These are phyloP conservation scores for Morella rubra DNA, from an alignment of 306 rosid genomes.

Conservation along the genomic window DNA sequence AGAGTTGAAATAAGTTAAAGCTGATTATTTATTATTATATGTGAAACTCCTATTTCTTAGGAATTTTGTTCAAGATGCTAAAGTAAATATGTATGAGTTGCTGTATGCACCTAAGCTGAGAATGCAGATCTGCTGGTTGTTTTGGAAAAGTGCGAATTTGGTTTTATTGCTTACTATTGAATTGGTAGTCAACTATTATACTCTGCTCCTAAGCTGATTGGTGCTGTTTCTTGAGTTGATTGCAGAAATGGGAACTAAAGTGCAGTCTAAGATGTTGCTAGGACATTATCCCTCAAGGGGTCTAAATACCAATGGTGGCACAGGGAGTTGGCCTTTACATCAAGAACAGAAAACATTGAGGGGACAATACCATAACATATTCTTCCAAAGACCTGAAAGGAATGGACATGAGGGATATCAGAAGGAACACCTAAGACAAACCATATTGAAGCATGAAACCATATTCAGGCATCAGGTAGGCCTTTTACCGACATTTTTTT, in stretches of 20 bases:
- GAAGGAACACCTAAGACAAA: slow-evolving; percentile 36
- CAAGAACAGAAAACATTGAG: slow-evolving; percentile 18
- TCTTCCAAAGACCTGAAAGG: background rate
- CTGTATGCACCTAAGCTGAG: too few relatives aligned
- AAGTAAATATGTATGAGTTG: too few relatives aligned
- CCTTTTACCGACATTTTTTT: background rate
- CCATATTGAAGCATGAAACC: slow-evolving; percentile 39
- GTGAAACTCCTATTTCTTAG: background rate
- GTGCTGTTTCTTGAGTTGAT: background rate
- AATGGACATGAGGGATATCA: slow-evolving; percentile 16
- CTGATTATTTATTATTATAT: too few relatives aligned
- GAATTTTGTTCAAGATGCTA: too few relatives aligned
- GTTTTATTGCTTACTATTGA: background rate
- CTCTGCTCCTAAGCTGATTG: background rate
- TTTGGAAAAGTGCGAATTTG: background rate
- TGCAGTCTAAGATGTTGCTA: slow-evolving; percentile 33
- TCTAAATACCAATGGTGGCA: slow-evolving; percentile 13
- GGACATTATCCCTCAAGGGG: slow-evolving; percentile 29
- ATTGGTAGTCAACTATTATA: background rate
- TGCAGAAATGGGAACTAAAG: slow-evolving; percentile 50
- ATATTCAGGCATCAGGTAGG: slow-evolving; percentile 38
- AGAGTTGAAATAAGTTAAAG: background rate
- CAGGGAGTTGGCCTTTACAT: slow-evolving; percentile 29
- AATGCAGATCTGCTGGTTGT: background rate
- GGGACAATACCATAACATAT: slow-evolving; percentile 26